phyloP scores from a whole-genome alignment of 208 protist genomes.

The Trichomonas tenax region DNA sequence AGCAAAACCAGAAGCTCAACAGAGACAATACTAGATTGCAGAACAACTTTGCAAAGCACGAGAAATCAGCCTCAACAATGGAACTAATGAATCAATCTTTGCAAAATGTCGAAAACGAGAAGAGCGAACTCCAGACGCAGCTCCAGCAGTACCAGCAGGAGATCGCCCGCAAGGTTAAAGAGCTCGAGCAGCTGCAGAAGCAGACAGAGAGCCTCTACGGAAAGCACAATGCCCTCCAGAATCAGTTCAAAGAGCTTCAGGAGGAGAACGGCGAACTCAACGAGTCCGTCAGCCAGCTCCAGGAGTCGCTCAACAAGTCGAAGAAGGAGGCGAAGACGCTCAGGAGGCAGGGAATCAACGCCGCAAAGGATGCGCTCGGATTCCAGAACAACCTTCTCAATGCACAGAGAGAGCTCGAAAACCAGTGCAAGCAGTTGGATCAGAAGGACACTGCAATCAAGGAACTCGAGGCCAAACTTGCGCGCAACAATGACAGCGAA shows the following conservation, averaged over 20 bases:
- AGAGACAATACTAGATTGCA: neutral
- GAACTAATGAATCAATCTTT: neutral
- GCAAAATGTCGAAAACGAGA: neutral
- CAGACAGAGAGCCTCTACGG: neutral
- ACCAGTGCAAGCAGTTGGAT: neutral
- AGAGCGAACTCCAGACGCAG: neutral
- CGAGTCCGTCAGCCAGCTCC: neutral
- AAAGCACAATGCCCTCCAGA: neutral
- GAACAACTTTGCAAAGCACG: neutral
- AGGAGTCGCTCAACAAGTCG: neutral
- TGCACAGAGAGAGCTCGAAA: neutral
- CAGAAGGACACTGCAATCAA: neutral
- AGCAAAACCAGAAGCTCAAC: neutral
- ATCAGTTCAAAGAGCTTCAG: neutral
- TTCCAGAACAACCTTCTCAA: neutral
- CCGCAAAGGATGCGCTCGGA: neutral
- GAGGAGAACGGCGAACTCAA: neutral
- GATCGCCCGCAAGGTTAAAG: neutral
- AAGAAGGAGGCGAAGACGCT: neutral
- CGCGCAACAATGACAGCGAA: neutral
- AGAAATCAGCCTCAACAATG: neutral
- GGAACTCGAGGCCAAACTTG: neutral
- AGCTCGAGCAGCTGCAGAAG: neutral
- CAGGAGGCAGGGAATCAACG: neutral
- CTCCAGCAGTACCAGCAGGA: neutral